phyloP scores from a whole-genome alignment of 441 rosid genomes.

The Viola pubescens region DNA sequence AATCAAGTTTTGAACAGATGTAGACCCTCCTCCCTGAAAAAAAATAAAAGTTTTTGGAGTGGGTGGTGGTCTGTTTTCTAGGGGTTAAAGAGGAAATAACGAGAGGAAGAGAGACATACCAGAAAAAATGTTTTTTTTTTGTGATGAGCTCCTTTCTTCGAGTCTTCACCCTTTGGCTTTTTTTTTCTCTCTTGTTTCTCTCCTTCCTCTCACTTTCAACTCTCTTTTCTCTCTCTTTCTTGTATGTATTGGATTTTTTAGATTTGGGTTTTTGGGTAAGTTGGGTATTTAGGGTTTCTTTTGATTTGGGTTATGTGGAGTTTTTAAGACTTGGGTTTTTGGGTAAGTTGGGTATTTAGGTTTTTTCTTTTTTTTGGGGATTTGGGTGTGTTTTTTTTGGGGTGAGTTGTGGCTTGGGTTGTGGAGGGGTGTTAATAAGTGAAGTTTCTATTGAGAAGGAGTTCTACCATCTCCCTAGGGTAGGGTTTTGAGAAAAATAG shows the following conservation, averaged over 20 bases:
- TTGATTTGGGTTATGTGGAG: no score
- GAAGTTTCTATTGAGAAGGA: not conserved
- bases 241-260: no score
- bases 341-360: no score
- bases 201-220: slow-evolving; percentile 9
- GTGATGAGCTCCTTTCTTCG: slow-evolving; percentile 1
- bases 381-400: not conserved
- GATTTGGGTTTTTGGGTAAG: no score
- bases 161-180: not conserved
- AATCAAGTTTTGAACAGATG: slow-evolving; percentile 27
- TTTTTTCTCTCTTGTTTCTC: not conserved
- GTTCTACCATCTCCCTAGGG: not conserved
- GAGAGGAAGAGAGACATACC: slow-evolving; percentile 25
- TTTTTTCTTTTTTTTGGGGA: not conserved
- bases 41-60: slow-evolving; percentile 3
- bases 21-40: slow-evolving; percentile 30
- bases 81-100: slow-evolving; percentile 7
- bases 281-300: no score
- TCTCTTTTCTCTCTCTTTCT: not conserved
- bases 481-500: slow-evolving; percentile 6
- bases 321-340: no score
- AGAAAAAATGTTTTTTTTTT: slow-evolving; percentile 9
- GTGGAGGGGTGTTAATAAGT: not conserved
- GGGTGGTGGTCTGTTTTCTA: not conserved
- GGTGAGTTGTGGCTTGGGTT: not conserved